Base-by-base conservation (phyloP, 2,329 filamentous ascomycete species). In the Didymella lethalis region DNA sequence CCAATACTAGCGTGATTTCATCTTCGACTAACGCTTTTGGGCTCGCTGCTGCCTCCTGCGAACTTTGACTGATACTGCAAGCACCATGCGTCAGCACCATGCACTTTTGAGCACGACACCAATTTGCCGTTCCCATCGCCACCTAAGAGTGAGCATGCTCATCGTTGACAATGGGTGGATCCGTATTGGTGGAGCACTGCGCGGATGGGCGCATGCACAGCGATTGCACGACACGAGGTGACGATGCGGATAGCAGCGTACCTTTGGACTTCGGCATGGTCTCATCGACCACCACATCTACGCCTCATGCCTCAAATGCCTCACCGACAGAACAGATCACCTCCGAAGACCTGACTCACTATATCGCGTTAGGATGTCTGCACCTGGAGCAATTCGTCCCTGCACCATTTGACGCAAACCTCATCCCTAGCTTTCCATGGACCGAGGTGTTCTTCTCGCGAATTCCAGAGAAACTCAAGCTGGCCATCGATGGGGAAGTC, bases 291-390 rank as follows among this genome's bases (percentile, higher is more conserved):
- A 45, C 62, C 28, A 32, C 44, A 11, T 55, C 63, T 14, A 66
- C 64, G 6, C 61, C 63, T 5, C 48, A 58, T 14, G 66, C 64
- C 7, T 59, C 63, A n/a, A 40, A 29, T 4, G 59, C 58, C 2
- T 61, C 61, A 7, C 14, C 48, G 23, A 38, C 57, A 11, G 36
- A 32, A 26, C 60, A 64, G 7, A 41, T 32, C 28, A 56, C 50
- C 1, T 41, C 65, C 16, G 51, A 63, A 7, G 66, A 75, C 40
- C 28, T 75, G 41, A 57, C 64, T 11, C 65, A 59, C n/a, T 76
- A 76, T 45, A 72, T 78, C 18, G 67, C 74, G 0, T 49, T 78
- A n/a, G 75, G 75, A 3, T 76, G 74, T 45, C 68, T 78, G 38
- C 69, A 70, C 32, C 51, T 68, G 32, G 56, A 73, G 5, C 28